Percentiles rank a stretch among this genome's conserved stretches.
Conservation (phyloP, 768 basidiomycete genomes). For the Dentipellis fragilis region DNA sequence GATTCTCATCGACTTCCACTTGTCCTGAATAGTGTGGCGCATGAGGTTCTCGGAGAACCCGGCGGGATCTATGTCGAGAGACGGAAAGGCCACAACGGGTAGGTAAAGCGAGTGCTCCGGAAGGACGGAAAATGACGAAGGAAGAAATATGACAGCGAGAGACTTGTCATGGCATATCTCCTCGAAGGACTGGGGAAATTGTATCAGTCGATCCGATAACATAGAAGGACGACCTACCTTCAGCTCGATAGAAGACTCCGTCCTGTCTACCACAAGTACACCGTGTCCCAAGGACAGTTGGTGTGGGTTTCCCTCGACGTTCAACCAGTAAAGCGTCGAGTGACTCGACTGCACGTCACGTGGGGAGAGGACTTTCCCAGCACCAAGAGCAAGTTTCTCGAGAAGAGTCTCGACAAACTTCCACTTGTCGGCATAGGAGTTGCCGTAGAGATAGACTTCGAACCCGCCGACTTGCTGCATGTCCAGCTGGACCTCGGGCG, state of each 20-base stretch:
- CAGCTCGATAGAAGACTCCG: conserved; percentile 27
- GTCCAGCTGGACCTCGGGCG: conserved; percentile 25
- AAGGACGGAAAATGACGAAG: conserved; percentile 29
- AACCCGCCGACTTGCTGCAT: conserved; percentile 30
- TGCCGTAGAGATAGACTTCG: conserved; percentile 60
- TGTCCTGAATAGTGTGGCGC: conserved; percentile 21
- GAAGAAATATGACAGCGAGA: conserved; percentile 60
- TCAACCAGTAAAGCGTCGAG: conserved; percentile 16
- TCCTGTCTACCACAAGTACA: conserved; percentile 31
- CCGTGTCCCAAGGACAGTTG: conserved; percentile 20
- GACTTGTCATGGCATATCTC: conserved; percentile 37
- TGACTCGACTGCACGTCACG: conserved; percentile 13
- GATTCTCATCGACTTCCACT: conserved; percentile 21
- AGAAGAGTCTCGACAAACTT: conserved; percentile 48
- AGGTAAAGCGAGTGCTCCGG: conserved; percentile 42
- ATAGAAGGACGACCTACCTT: conserved; percentile 16
- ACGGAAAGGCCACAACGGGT: conserved; percentile 33
- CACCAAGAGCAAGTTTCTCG: conserved; percentile 38
- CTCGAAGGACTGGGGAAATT: conserved; percentile 31
- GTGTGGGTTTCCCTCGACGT: conserved; percentile 19
- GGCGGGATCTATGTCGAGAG: conserved; percentile 15
- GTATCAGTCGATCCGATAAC: conserved; percentile 25
- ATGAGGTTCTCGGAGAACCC: conserved; percentile 10
- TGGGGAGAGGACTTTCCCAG: conserved; percentile 16
- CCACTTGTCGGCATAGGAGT: conserved; percentile 50